A percentile compares a stretch with the other conserved stretches of the same genome.
Evolutionary conservation across 1,284 basidiomycete species (phyloP).

Genomic region (Apiotrichum sp.): DNA sequence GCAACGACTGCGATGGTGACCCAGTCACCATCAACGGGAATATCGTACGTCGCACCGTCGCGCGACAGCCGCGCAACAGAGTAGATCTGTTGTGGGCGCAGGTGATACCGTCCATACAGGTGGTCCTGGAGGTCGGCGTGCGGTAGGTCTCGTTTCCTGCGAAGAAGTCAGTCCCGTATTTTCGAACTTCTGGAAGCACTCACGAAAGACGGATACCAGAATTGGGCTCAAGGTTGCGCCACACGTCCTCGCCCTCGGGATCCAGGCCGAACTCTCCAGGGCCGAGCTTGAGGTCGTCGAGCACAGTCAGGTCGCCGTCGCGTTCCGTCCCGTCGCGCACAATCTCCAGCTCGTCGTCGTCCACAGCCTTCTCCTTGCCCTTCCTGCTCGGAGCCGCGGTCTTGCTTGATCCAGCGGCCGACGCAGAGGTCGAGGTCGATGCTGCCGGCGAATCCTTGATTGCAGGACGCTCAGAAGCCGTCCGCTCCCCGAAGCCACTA

Average conservation of each 20-base stretch:
- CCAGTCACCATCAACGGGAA: slow-evolving; percentile 86
- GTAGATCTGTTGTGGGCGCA: slow-evolving; percentile 82
- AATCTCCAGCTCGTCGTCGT: slow-evolving; percentile 12
- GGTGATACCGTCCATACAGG: slow-evolving; percentile 73
- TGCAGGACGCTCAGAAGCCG: background rate
- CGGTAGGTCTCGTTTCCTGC: slow-evolving; percentile 64
- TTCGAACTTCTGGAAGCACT: slow-evolving; percentile 23
- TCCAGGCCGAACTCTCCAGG: slow-evolving; percentile 57
- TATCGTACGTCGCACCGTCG: slow-evolving; percentile 75
- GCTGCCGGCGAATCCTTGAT: too few relatives aligned
- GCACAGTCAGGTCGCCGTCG: slow-evolving; percentile 62
- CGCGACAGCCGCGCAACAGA: slow-evolving; percentile 69
- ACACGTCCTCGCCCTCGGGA: slow-evolving; percentile 49
- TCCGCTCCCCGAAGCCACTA: background rate
- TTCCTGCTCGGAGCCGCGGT: slow-evolving; percentile 1
- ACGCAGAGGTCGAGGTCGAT: background rate
- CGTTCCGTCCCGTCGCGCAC: slow-evolving; percentile 19
- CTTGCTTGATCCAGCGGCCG: background rate
- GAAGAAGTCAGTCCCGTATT: background rate
- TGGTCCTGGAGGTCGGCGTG: slow-evolving; percentile 77
- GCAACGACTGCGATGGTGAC: slow-evolving; percentile 89
- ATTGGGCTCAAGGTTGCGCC: slow-evolving; percentile 74
- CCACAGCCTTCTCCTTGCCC: background rate
- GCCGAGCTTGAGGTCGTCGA: slow-evolving; percentile 68
- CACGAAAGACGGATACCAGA: slow-evolving; percentile 76